A percentile compares a stretch with the other conserved stretches of the same genome.
phyloP scores from a whole-genome alignment of 2,329 filamentous ascomycete genomes.

The Ophiostoma ulmi region DNA sequence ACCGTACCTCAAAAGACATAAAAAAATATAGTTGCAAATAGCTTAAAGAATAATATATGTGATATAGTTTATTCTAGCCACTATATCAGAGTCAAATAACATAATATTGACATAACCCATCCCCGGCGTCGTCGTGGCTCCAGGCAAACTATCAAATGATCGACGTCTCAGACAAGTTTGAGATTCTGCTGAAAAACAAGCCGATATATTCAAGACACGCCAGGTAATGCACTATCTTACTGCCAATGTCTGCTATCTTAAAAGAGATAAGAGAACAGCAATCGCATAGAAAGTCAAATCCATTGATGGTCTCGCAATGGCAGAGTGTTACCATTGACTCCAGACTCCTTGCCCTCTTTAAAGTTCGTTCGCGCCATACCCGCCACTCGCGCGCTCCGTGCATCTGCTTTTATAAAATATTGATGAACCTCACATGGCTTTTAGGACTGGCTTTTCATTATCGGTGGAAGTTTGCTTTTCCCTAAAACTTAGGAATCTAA shows the following conservation, averaged over 20 bases:
- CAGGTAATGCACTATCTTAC: neutral
- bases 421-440: neutral
- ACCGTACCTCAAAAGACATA: no score
- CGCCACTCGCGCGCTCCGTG: neutral
- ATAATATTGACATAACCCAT: neutral
- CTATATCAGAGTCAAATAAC: neutral
- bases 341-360: neutral
- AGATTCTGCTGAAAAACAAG: conserved; percentile 2
- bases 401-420: neutral
- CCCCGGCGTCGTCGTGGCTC: neutral
- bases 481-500: no score
- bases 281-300: no score
- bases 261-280: neutral
- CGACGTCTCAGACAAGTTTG: conserved; percentile 16
- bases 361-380: neutral
- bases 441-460: neutral
- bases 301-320: neutral
- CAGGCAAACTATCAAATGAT: neutral
- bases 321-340: neutral
- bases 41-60: neutral
- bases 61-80: neutral
- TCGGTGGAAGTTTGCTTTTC: neutral
- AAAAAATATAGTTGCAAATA: neutral
- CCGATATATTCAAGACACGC: conserved; percentile 3
- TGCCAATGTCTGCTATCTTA: neutral